Conservation (phyloP, 2,329 filamentous ascomycete genomes). For the Metarhizium humberi region DNA sequence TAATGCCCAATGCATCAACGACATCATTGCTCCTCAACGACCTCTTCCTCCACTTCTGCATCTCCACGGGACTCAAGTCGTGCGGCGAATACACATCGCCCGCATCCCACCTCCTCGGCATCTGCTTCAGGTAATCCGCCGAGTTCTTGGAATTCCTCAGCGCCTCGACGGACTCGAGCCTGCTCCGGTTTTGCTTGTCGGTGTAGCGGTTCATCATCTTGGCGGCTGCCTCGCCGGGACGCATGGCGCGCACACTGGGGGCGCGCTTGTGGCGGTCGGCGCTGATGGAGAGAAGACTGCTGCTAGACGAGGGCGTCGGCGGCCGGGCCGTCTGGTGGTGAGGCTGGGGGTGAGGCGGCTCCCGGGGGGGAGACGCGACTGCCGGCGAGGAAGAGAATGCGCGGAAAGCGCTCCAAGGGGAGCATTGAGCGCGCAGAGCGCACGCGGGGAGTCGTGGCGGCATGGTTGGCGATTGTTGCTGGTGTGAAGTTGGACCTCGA, state of each 20-base stretch:
- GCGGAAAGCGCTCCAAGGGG: constrained; percentile 7
- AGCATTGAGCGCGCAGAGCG: not conserved
- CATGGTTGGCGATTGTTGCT: constrained; percentile 1
- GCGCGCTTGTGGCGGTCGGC: constrained; percentile 10
- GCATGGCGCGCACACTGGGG: not conserved
- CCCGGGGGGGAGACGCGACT: constrained; percentile 15
- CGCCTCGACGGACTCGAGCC: constrained; percentile 15
- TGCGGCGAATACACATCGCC: constrained; percentile 90
- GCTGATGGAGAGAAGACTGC: constrained; percentile 15
- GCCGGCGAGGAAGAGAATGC: constrained; percentile 21
- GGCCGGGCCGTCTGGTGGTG: not conserved
- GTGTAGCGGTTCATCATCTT: constrained; percentile 19
- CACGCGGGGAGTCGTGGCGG: constrained; percentile 2
- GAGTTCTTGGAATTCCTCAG: constrained; percentile 29
- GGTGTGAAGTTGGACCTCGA: not conserved
- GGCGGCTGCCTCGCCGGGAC: constrained; percentile 17
- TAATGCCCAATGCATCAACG: constrained; percentile 70
- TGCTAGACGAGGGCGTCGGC: constrained; percentile 11
- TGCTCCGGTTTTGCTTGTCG: constrained; percentile 23
- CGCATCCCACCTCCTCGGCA: constrained; percentile 59
- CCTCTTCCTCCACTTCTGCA: constrained; percentile 66
- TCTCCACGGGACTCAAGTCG: constrained; percentile 70
- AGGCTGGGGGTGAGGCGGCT: constrained; percentile 4
- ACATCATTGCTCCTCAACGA: constrained; percentile 56
- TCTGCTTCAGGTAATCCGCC: constrained; percentile 50